A percentile compares a stretch with the other conserved stretches of the same genome.
Evolutionary conservation across 352 stramenopile species (phyloP).

Genomic region (Hyaloperonospora arabidopsidis): DNA sequence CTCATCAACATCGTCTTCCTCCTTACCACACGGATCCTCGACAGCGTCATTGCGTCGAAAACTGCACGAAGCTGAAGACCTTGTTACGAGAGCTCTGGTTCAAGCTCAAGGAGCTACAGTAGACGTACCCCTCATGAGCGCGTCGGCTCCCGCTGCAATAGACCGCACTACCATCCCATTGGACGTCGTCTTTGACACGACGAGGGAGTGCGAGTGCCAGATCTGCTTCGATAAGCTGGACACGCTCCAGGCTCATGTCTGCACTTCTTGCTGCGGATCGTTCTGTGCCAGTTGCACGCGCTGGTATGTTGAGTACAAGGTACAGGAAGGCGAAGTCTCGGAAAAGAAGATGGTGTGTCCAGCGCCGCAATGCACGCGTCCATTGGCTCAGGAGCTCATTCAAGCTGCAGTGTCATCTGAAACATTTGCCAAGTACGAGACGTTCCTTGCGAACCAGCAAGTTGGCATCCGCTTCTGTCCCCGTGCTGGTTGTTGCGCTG

Average conservation of each 20-base stretch:
- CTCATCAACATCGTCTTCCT: conserved; percentile 15
- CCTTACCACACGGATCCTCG: conserved; percentile 23
- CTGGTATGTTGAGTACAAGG: conserved; percentile 73
- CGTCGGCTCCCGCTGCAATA: conserved; percentile 12
- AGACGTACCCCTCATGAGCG: conserved; percentile 11
- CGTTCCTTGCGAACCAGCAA: conserved; percentile 57
- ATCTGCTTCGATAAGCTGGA: conserved; percentile 71
- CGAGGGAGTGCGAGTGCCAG: conserved; percentile 40
- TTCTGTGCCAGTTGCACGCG: conserved; percentile 60
- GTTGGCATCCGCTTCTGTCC: conserved; percentile 67
- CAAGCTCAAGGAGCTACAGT: conserved; percentile 18
- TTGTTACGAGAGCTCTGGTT: conserved; percentile 16
- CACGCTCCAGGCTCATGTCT: conserved; percentile 37
- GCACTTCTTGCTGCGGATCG: conserved; percentile 30
- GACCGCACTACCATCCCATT: too few species aligned
- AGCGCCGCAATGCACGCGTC: conserved; percentile 41
- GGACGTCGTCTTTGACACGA: conserved; percentile 23
- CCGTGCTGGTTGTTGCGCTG: conserved; percentile 47
- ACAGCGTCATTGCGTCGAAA: conserved; percentile 23
- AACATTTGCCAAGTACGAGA: conserved; percentile 56
- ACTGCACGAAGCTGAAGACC: conserved; percentile 24
- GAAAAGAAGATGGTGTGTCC: conserved; percentile 66
- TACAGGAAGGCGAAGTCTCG: conserved; percentile 68
- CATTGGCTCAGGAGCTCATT: conserved; percentile 46
- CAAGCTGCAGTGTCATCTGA: conserved; percentile 40